Conservation (phyloP, 768 basidiomycete species). For the Tulasnella sp. region DNA sequence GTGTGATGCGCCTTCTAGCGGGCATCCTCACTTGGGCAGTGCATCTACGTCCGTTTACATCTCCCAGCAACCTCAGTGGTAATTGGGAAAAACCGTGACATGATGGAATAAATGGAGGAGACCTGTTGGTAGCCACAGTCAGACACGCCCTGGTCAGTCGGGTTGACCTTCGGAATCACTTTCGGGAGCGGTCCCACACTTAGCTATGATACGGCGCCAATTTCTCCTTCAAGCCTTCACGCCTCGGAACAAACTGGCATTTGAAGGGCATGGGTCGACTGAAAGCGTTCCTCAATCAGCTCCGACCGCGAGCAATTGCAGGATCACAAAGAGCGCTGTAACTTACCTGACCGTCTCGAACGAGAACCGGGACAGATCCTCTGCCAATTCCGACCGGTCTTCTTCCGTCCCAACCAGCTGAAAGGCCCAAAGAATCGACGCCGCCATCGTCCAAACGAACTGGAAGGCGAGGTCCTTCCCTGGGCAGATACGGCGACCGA, state of each 20-base stretch:
- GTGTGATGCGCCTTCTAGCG: too few species aligned
- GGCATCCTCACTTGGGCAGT: too few species aligned
- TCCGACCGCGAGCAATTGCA: not conserved
- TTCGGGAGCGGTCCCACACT: too few species aligned
- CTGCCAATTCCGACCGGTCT: not conserved
- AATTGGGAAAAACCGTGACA: too few species aligned
- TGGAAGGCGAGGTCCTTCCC: slow-evolving; percentile 7
- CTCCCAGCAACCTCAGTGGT: too few species aligned
- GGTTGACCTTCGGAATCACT: too few species aligned
- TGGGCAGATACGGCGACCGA: slow-evolving; percentile 14
- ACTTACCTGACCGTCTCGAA: not conserved
- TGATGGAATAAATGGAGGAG: too few species aligned
- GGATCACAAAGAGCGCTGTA: not conserved
- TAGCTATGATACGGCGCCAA: not conserved
- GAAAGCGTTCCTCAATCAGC: not conserved
- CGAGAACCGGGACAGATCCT: not conserved
- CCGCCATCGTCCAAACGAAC: not conserved
- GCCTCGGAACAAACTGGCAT: not conserved
- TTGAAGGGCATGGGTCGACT: not conserved
- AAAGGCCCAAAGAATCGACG: not conserved
- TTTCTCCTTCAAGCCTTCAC: not conserved
- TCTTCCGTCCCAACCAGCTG: not conserved
- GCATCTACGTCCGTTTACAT: too few species aligned
- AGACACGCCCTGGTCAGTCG: too few species aligned
- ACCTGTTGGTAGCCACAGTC: too few species aligned